These are phyloP conservation scores for Cucumis hystrix DNA, from an alignment of 306 rosid species.

Conservation along the genomic window DNA sequence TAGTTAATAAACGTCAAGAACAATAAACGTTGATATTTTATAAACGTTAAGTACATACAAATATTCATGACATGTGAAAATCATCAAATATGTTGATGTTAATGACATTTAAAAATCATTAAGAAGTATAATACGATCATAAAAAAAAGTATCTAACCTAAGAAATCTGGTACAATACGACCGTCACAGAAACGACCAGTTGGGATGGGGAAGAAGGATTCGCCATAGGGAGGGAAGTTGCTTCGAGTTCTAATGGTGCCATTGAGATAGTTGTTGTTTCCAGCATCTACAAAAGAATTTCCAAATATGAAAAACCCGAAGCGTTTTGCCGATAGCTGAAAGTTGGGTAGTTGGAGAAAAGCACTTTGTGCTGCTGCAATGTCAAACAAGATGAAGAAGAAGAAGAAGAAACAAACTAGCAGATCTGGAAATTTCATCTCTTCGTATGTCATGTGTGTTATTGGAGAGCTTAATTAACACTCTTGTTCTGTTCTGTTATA, in stretches of 20 bases:
- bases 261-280: constrained; percentile 26
- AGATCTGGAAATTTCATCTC: not conserved
- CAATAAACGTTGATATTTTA: no score
- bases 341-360: not conserved
- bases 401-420: not conserved
- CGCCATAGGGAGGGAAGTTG: constrained; percentile 17
- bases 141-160: constrained; percentile 16
- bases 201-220: constrained; percentile 20
- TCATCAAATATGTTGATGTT: no score
- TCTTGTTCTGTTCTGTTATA: no score
- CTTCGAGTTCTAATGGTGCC: not conserved
- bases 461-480: no score
- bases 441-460: not conserved
- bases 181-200: constrained; percentile 26
- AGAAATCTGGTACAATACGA: constrained; percentile 19
- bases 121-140: no score
- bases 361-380: not conserved
- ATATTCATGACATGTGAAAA: no score
- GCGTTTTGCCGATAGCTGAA: not conserved
- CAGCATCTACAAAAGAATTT: not conserved
- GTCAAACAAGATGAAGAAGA: not conserved
- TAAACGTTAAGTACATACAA: no score
- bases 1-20: no score
- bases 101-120: no score
- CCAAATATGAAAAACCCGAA: constrained; percentile 24